Evolutionary conservation across 805 yeast genomes (phyloP).

Genomic region (Wickerhamiella kurtzmanii): DNA sequence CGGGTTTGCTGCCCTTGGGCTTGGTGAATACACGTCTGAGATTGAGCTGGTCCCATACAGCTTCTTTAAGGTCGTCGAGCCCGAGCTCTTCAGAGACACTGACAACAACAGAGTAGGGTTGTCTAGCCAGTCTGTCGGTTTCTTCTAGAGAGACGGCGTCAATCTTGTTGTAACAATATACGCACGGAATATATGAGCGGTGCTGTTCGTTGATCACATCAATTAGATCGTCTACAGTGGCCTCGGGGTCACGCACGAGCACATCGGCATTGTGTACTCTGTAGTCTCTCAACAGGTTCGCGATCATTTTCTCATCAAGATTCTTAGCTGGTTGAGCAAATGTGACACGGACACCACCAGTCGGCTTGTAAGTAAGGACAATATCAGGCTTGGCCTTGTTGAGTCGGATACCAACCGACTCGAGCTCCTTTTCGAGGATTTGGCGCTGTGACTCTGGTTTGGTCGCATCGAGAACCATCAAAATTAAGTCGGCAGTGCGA

Average conservation of each 20-base stretch:
- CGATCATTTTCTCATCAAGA: slow-evolving; percentile 67
- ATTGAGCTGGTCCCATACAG: slow-evolving; percentile 81
- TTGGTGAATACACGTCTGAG: slow-evolving; percentile 77
- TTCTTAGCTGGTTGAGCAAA: slow-evolving; percentile 69
- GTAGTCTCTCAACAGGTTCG: slow-evolving; percentile 68
- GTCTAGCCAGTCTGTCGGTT: slow-evolving; percentile 80
- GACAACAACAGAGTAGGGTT: slow-evolving; percentile 87
- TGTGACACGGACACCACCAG: slow-evolving; percentile 85
- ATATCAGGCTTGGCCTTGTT: slow-evolving; percentile 75
- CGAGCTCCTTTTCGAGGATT: slow-evolving; percentile 77
- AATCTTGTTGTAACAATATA: slow-evolving; percentile 87
- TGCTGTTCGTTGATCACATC: slow-evolving; percentile 82
- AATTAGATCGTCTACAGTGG: slow-evolving; percentile 84
- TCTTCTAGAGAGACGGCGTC: slow-evolving; percentile 94
- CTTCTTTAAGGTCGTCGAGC: slow-evolving; percentile 73
- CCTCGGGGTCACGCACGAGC: slow-evolving; percentile 72
- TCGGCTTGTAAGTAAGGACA: slow-evolving; percentile 59
- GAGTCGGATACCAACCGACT: slow-evolving; percentile 83
- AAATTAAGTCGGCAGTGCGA: slow-evolving; percentile 79
- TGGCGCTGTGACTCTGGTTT: slow-evolving; percentile 81
- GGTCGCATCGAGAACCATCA: slow-evolving; percentile 93
- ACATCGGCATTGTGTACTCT: slow-evolving; percentile 90
- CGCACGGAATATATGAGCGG: slow-evolving; percentile 77
- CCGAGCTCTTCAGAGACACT: slow-evolving; percentile 85
- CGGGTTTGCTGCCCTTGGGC: slow-evolving; percentile 64